A percentile compares a stretch with the other conserved stretches of the same genome.
Evolutionary conservation across 1,284 basidiomycete species (phyloP).

Genomic region (Cystobasidium sp.): DNA sequence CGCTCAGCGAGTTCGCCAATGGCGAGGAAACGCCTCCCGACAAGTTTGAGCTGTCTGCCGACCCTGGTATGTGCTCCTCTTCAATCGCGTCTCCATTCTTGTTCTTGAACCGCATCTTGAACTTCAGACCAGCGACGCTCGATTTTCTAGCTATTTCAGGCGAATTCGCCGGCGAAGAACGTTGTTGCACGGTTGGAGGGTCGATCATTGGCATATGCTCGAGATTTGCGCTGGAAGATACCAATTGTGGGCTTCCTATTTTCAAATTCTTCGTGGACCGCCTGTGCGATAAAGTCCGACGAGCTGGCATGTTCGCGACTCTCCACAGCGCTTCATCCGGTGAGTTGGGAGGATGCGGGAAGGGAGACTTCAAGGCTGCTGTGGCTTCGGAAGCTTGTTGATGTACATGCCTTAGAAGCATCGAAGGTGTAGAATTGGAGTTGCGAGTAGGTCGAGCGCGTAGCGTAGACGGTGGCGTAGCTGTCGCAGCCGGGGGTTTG

Average conservation of each 20-base stretch:
- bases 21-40: conserved; percentile 13
- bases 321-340: conserved; percentile 22
- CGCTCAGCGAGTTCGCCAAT: background rate
- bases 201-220: conserved; percentile 38
- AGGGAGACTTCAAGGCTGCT: conserved; percentile 24
- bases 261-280: conserved; percentile 33
- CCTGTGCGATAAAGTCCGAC: conserved; percentile 20
- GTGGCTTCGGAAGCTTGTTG: conserved; percentile 42
- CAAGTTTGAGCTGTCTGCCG: conserved; percentile 2
- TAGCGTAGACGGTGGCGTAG: conserved; percentile 16
- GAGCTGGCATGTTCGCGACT: conserved; percentile 20
- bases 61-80: background rate
- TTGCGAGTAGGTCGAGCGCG: conserved; percentile 17
- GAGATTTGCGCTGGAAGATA: conserved; percentile 38
- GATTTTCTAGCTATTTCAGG: conserved; percentile 30
- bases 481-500: background rate
- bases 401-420: conserved; percentile 43
- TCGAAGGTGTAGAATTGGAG: conserved; percentile 42
- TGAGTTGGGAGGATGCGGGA: conserved; percentile 8
- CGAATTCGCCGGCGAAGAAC: background rate
- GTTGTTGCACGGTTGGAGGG: background rate
- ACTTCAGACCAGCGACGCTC: conserved; percentile 28
- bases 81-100: background rate
- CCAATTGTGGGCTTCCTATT: conserved; percentile 29
- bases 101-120: conserved; percentile 38